These are phyloP conservation scores for Xylaria sp. DNA, from an alignment of 2,329 filamentous ascomycete species.

Conservation along the genomic window DNA sequence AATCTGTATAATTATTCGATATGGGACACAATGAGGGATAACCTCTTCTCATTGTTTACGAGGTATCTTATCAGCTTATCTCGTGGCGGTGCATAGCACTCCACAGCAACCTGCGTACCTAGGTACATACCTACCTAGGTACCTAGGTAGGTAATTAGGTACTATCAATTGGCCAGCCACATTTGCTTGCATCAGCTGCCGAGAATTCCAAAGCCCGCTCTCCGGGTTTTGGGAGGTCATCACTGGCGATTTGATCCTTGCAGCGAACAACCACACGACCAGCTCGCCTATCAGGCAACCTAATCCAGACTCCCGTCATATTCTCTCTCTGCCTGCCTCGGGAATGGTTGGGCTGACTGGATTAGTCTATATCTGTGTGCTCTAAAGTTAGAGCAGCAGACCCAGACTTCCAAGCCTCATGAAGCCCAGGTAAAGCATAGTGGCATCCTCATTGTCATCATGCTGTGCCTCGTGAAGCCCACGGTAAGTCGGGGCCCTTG, in stretches of 20 bases:
- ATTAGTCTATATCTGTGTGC: neutral
- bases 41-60: too few relatives aligned
- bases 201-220: constrained; percentile 25
- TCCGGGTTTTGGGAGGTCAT: constrained; percentile 15
- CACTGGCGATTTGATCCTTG: constrained; percentile 20
- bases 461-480: constrained; percentile 15
- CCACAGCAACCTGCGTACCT: too few relatives aligned
- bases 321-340: neutral
- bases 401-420: neutral
- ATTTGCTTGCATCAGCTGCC: neutral
- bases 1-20: too few relatives aligned
- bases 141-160: too few relatives aligned
- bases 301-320: constrained; percentile 7
- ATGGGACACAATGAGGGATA: too few relatives aligned
- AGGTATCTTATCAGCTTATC: neutral
- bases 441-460: constrained; percentile 14
- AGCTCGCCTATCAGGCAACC: constrained; percentile 16
- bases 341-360: neutral
- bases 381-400: neutral
- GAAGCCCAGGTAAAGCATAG: constrained; percentile 6
- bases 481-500: constrained; percentile 1
- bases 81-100: neutral
- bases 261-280: constrained; percentile 26
- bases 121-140: too few relatives aligned
- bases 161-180: constrained; percentile 27